Evolutionary conservation across 805 yeast genomes (phyloP).

Genomic region (Zygoascus biomembranicola): DNA sequence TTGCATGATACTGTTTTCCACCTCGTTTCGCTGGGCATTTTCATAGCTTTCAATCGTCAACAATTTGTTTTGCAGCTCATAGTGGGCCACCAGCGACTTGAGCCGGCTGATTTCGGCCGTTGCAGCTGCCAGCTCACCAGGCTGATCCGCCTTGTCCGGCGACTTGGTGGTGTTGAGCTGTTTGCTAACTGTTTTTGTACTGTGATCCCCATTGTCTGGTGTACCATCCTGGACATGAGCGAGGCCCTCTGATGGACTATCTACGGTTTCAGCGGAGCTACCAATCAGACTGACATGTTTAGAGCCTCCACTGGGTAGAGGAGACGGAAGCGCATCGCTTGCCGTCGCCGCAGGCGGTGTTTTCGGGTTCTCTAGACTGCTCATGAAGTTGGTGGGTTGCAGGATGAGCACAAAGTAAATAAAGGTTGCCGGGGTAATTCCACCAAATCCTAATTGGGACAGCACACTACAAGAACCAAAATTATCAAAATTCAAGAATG

Average conservation of each 20-base stretch:
- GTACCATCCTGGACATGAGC: background rate
- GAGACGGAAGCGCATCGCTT: background rate
- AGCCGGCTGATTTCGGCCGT: background rate
- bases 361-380: background rate
- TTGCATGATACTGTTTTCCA: slow-evolving; percentile 37
- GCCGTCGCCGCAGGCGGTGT: background rate
- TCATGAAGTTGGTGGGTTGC: background rate
- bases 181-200: background rate
- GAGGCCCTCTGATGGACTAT: background rate
- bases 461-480: too few relatives aligned
- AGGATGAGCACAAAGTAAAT: background rate
- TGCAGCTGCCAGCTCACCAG: background rate
- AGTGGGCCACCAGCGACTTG: slow-evolving; percentile 12
- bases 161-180: background rate
- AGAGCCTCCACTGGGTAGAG: background rate
- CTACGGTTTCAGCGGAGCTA: background rate
- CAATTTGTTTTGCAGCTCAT: slow-evolving; percentile 33
- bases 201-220: background rate
- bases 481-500: too few relatives aligned
- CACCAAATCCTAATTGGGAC: too few relatives aligned
- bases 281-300: background rate
- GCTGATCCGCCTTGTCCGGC: background rate
- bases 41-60: slow-evolving; percentile 37
- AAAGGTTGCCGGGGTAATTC: background rate
- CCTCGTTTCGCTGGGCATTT: slow-evolving; percentile 39